Base-by-base conservation (phyloP, 1,284 basidiomycete species). In the Marasmius tenuissimus region DNA sequence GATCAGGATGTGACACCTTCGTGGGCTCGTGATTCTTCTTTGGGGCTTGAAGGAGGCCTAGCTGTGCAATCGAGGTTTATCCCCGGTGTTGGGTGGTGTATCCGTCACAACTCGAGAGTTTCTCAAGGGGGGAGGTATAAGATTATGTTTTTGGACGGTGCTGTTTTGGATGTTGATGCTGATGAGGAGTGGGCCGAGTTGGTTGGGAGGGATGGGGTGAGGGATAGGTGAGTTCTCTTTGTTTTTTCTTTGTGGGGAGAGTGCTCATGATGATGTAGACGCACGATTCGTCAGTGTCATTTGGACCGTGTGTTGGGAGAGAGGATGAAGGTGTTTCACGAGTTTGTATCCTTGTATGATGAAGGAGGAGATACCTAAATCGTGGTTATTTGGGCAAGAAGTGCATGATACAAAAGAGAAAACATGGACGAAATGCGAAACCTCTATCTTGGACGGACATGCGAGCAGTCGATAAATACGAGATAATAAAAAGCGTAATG, bases 121-220 rank as follows among this genome's bases (percentile, higher is more conserved):
- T 74, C 75, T 18, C 73, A 73, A 56, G 77, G 73, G 10, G 75
- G 77, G 10, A 66, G 72, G 33, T 81, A 81, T 63, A 75, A 72
- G 62, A 73, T 82, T 16, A 79, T 82, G 79, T 82, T 81, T 58
- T 60, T 78, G n/a, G 80, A 82, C 67, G 80, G 80, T 1, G 70
- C 71, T 34, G 66, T 72, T 22, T 66, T 82, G 62, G 76, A 80
- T 55, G 71, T 82, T 50, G 77, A 81, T 60, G 73, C 76, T 1
- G 77, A 78, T 56, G 75, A 80, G 60, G 78, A 80, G 48, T 74
- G 73, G 70, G 73, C 75, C 0, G 75, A 78, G 62, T 70, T 77
- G 45, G 71, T 65, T 18, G 69, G 67, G 42, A 65, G 61, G 47
- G 59, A 69, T 3, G 77, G 75, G 1, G 66, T 68, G 37, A 65